Evolutionary conservation across 2,329 filamentous ascomycete genomes (phyloP), one percentile per base, ranked within the genome.

Genomic region (Pezicula neosporulosa): DNA sequence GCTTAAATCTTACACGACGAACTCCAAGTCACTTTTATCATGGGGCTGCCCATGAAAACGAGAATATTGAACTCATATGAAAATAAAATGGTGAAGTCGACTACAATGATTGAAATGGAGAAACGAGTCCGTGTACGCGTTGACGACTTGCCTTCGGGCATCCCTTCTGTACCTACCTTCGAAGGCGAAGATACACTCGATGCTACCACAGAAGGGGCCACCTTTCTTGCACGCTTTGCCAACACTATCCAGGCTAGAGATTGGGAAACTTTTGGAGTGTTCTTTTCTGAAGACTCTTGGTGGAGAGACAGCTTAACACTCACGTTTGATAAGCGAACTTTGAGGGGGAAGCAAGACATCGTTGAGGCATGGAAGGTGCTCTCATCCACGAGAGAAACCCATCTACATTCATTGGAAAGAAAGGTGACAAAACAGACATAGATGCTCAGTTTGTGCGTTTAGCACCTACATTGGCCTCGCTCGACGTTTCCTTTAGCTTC

Each of bases 281-380:
- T 47, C 15, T 47, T 47, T 28, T 30, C 44, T 28, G 44, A 47
- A 6, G 18, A 47, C 28, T 47, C 16, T 8, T 47, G 44, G 44
- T 47, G 44, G 44, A 47, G 18, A 10, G 44, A 47, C 28, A 37
- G 24, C 19, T 9, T 47, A 18, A 47, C 44, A 8, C 27, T 47
- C 8, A 47, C 44, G 18, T 47, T 47, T 21, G 44, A 47, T 21
- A 47, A 47, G 8, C 44, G 44, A 7, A 47, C 44, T n/a, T 37
- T 47, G 16, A 18, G 19, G 2, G 44, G 44, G 6, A 30, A 21
- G 44, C 1, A 47, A 19, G 19, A 18, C 27, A 35, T 47, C 10
- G 30, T 37, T 2, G 19, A 47, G 27, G 44, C 44, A 13, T 47
- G 16, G 16, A 47, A 47, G 16, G 30, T 7, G 5, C 44, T 47